Base-by-base conservation (phyloP, 202 grass and related monocot species). In the Cymbopogon flexuosus region DNA sequence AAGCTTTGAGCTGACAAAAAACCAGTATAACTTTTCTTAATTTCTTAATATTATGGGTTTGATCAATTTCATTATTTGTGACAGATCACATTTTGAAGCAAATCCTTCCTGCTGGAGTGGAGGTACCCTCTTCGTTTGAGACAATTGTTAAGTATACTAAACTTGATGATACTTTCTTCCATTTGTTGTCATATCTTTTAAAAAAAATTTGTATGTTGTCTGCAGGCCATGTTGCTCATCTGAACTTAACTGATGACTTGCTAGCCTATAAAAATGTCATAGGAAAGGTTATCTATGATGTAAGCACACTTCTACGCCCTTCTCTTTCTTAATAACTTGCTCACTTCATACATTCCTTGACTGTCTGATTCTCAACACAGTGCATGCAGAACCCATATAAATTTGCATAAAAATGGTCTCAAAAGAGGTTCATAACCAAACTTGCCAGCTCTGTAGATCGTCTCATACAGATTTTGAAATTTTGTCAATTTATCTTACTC, bases 81-180 rank as follows among this genome's bases (percentile, higher is more conserved):
- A 36, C 31, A 99, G 96, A 99, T 61, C 87, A 96, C 73, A 96
- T 99, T 84, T 87, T 99, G 54, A 93, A 88, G 81, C 87, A 89
- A 82, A 90, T 99, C 64, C 81, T 99, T 13, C 92, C 96, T 62
- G 76, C 75, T 73, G 92, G 84, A 81, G 45, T 96, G 82, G 92
- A 96, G 73, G 90, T 96, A 73, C 96, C 92, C 52, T 91, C 92
- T 85, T 99, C 96, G 42, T 99, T 99, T 85, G 96, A 99, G 93
- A 99, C 92, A 91, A 85, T 91, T 91, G 96, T 92, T 93, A 91
- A 91, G 88, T 86, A 83, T 72, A 84, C 57, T 87, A 65, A 84
- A 80, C 70, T 84, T 73, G 39, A 47, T 29, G 3, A 41, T 78
- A 21, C 6, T 64, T 68, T 61, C 3, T 75, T 85, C 27, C 7